Percentiles rank a stretch among this genome's conserved stretches.
phyloP scores from a whole-genome alignment of 106 monocot genomes.

The Dioscorea dumetorum region DNA sequence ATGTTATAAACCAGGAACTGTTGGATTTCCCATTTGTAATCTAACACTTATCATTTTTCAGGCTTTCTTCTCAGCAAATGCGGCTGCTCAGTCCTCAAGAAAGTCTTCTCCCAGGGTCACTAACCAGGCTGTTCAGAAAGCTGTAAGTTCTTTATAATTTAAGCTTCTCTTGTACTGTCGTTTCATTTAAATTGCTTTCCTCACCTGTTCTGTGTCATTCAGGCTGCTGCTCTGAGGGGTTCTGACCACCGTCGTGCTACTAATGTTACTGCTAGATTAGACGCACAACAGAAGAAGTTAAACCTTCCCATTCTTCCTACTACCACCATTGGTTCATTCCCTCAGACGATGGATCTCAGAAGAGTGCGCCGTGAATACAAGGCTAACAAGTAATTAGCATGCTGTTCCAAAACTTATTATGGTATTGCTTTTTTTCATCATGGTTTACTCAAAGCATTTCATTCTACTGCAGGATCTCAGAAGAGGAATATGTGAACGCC shows the following conservation, averaged over 20 bases:
- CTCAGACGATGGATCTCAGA: slow-evolving; percentile 43
- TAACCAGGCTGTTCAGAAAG: slow-evolving; percentile 29
- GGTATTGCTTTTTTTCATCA: neutral
- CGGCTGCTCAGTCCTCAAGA: slow-evolving; percentile 40
- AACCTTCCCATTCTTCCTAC: slow-evolving; percentile 44
- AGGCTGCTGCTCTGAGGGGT: slow-evolving; percentile 40
- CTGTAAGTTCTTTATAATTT: slow-evolving; percentile 15
- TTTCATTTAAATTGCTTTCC: neutral
- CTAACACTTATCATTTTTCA: neutral
- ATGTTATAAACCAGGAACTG: neutral
- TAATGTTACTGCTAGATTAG: slow-evolving; percentile 34
- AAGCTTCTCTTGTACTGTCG: neutral
- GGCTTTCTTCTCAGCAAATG: slow-evolving; percentile 36
- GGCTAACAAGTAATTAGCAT: slow-evolving; percentile 50
- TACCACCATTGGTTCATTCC: slow-evolving; percentile 50
- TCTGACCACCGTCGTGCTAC: slow-evolving; percentile 38
- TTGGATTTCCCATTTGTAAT: neutral
- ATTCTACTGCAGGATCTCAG: neutral
- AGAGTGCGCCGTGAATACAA: slow-evolving; percentile 53
- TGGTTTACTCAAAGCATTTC: neutral
- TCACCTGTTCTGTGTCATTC: neutral
- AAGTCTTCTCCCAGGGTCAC: slow-evolving; percentile 35
- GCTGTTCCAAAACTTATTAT: neutral
- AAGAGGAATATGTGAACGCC: slow-evolving; percentile 1
- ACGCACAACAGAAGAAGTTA: slow-evolving; percentile 42